Evolutionary conservation across 805 yeast genomes (phyloP).

Genomic region (Metschnikowia drakensbergensis): DNA sequence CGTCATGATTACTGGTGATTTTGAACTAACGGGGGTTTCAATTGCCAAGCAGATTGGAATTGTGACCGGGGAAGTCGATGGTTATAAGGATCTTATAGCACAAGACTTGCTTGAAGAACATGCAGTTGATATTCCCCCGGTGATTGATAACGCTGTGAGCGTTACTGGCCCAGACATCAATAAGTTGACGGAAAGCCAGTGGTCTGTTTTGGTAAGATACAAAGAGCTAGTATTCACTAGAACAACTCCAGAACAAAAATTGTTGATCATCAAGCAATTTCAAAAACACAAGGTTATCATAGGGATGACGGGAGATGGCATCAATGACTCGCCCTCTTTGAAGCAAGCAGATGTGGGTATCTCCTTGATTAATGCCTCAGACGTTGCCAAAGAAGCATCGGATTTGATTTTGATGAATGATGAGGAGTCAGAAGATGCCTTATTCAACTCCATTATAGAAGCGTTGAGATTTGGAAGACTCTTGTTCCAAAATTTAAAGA

Average conservation of each 20-base stretch:
- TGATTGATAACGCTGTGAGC: constrained; percentile 25
- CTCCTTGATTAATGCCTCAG: constrained; percentile 28
- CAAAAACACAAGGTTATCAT: constrained; percentile 29
- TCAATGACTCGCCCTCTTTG: constrained; percentile 35
- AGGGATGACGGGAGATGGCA: constrained; percentile 38
- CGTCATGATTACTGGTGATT: constrained; percentile 52
- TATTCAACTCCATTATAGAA: constrained; percentile 25
- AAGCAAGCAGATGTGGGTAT: constrained; percentile 35
- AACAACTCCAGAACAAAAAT: constrained; percentile 50
- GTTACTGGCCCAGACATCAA: constrained; percentile 33
- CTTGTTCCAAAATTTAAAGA: constrained; percentile 47
- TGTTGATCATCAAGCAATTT: constrained; percentile 45
- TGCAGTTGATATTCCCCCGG: constrained; percentile 2
- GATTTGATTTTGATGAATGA: constrained; percentile 26
- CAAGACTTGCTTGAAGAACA: constrained; percentile 4
- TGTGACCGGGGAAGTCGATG: constrained; percentile 23
- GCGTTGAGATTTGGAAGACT: constrained; percentile 43
- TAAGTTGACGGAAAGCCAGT: constrained; percentile 34
- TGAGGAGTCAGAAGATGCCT: constrained; percentile 16
- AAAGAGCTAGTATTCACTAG: constrained; percentile 39
- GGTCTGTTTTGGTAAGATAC: constrained; percentile 35
- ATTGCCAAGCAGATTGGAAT: constrained; percentile 46
- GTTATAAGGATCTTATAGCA: constrained; percentile 15
- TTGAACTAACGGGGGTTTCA: constrained; percentile 47
- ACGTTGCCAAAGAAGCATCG: constrained; percentile 38